phyloP scores from a whole-genome alignment of 768 basidiomycete genomes.

The Russula vinacea region DNA sequence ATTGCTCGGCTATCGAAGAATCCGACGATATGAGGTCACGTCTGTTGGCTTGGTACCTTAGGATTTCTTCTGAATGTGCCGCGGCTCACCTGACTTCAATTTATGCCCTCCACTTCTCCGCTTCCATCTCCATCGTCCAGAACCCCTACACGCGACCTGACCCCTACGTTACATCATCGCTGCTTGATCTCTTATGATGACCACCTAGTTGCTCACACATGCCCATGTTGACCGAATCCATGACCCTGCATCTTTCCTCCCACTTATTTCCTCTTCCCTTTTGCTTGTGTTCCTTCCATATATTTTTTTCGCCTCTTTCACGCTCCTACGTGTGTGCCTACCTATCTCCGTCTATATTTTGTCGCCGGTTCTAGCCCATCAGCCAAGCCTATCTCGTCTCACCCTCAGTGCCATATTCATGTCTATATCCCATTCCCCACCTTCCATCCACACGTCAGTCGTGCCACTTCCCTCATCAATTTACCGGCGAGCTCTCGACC shows the following conservation, averaged over 20 bases:
- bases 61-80: constrained; percentile 10
- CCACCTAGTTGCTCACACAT: constrained; percentile 19
- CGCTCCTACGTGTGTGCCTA: neutral
- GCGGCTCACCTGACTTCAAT: constrained; percentile 3
- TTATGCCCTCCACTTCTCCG: constrained; percentile 7
- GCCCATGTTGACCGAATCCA: constrained; percentile 16
- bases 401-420: constrained; percentile 21
- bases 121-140: neutral
- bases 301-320: neutral
- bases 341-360: constrained; percentile 22
- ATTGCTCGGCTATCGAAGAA: constrained; percentile 13
- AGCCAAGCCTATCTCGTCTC: constrained; percentile 18
- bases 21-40: constrained; percentile 5
- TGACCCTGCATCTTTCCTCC: constrained; percentile 22
- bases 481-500: neutral
- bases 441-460: constrained; percentile 4
- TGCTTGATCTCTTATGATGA: constrained; percentile 25
- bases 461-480: neutral
- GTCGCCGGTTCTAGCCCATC: constrained; percentile 22
- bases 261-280: neutral
- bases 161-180: constrained; percentile 16
- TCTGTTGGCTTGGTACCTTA: constrained; percentile 11
- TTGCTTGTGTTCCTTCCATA: neutral
- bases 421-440: constrained; percentile 14
- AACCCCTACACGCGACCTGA: neutral